Percentiles rank a stretch among this genome's conserved stretches.
Conservation (phyloP, 169 alveolate genomes). For the Perkinsus marinus region DNA sequence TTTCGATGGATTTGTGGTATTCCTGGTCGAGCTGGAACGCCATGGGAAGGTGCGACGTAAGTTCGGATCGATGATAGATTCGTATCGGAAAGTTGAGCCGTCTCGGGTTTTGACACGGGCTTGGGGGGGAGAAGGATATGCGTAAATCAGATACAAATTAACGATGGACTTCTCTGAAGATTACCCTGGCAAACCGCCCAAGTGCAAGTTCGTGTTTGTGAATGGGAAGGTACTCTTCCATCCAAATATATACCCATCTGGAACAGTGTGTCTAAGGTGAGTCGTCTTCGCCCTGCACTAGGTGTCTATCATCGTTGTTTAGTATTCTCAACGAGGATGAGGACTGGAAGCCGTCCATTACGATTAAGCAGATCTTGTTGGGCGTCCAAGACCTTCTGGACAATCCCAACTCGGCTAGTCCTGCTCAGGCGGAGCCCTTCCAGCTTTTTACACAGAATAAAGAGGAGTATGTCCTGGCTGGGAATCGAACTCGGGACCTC, state of each 20-base stretch:
- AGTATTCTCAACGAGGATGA: slow-evolving; percentile 97
- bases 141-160: slow-evolving; percentile 79
- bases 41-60: not conserved
- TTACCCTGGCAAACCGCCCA: slow-evolving; percentile 99
- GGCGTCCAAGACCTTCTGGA: slow-evolving; percentile 88
- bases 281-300: too few species aligned
- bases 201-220: slow-evolving; percentile 78
- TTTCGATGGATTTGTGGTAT: not conserved
- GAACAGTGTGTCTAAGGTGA: slow-evolving; percentile 85
- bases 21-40: not conserved
- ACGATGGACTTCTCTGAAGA: slow-evolving; percentile 95
- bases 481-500: not conserved
- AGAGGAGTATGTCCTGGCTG: slow-evolving; percentile 55
- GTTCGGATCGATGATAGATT: too few species aligned
- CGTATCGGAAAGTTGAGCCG: too few species aligned
- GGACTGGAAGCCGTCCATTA: slow-evolving; percentile 99
- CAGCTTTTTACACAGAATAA: slow-evolving; percentile 74
- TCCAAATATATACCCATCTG: slow-evolving; percentile 95
- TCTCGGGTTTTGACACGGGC: too few species aligned
- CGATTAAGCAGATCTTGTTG: slow-evolving; percentile 84
- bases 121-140: too few species aligned
- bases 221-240: slow-evolving; percentile 82
- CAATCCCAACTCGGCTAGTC: slow-evolving; percentile 89
- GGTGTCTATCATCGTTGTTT: not conserved
- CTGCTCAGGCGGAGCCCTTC: slow-evolving; percentile 93